Evolutionary conservation across 768 basidiomycete species (phyloP).

Genomic region (Thelephora aurantiotincta): DNA sequence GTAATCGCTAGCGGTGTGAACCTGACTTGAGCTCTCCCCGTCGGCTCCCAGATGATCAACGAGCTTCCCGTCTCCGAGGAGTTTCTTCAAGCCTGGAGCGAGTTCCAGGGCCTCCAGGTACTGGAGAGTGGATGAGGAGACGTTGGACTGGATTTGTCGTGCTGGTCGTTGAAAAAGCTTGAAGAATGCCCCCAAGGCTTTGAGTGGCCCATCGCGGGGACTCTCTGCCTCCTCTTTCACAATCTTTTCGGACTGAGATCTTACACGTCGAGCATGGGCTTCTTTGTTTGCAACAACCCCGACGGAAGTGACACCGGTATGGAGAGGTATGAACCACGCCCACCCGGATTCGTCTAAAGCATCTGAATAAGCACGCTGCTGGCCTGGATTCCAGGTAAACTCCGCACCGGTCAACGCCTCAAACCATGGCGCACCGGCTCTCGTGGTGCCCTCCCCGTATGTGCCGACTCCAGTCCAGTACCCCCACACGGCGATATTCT

Average conservation of each 20-base stretch:
- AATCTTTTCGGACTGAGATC: background rate
- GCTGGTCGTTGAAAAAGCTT: background rate
- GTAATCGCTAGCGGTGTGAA: conserved; percentile 22
- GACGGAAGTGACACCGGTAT: conserved; percentile 33
- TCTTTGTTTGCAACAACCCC: conserved; percentile 35
- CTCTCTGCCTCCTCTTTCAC: background rate
- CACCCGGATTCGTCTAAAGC: conserved; percentile 35
- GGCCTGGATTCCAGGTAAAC: background rate
- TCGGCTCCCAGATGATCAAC: conserved; percentile 6
- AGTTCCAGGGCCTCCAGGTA: conserved; percentile 20
- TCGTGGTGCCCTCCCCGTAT: conserved; percentile 23
- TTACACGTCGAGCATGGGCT: conserved; percentile 2
- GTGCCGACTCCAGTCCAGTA: conserved; percentile 47
- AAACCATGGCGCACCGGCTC: conserved; percentile 22
- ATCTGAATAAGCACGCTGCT: background rate
- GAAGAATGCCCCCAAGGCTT: background rate
- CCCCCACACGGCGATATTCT: conserved; percentile 68
- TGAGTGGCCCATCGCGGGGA: background rate
- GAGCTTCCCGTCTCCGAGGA: conserved; percentile 17
- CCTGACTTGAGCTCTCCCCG: conserved; percentile 10
- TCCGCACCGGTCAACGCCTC: conserved; percentile 55
- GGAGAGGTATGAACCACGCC: conserved; percentile 46
- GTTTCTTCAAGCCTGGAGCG: conserved; percentile 17
- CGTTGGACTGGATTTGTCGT: background rate
- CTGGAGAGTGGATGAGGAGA: conserved; percentile 4